Evolutionary conservation across 2,329 filamentous ascomycete genomes (phyloP), one percentile per base, ranked within the genome.

Genomic region (Phoma sp.): DNA sequence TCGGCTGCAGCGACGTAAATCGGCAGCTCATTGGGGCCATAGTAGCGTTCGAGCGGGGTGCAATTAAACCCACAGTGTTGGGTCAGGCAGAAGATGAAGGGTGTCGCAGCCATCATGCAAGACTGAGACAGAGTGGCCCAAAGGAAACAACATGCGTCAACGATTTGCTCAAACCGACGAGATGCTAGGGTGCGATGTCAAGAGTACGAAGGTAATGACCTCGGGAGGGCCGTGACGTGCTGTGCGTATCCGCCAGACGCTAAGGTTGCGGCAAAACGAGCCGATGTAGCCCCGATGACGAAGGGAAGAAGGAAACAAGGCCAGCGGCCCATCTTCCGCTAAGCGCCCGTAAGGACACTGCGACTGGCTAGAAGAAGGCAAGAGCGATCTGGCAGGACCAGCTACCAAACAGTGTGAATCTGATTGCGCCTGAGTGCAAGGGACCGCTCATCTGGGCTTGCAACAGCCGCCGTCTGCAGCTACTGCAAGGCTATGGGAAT

Each of bases 391-490:
- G 32, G 38, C 29, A 51, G 25, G 48, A 43, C 22, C 14, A 23
- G 35, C 52, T 27, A 30, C 35, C 40, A 43, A 39, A 43, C 43
- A 39, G 33, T 22, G 36, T 40, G 9, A 40, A 25, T 33, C 43
- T 35, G 22, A 40, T 56, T 13, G 23, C 25, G 41, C 27, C 24
- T 33, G 32, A 22, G 47, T 58, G 58, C 53, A 58, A 57, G 59
- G 56, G 47, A 38, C 47, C 30, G 43, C 36, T 52, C 36, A 44
- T 43, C 53, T 51, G 58, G 55, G 61, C 52, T 51, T 11, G 57
- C 57, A 64, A 59, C 67, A 67, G 57, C 52, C 64, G 65, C 61
- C 47, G 51, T 42, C 49, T 32, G 42, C 37, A 59, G 51, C 25
- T 55, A 57, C 54, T 58, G 38, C 37, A 41, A 32, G 47, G 24